phyloP scores from a whole-genome alignment of 345 rosid species.

The Salix purpurea region DNA sequence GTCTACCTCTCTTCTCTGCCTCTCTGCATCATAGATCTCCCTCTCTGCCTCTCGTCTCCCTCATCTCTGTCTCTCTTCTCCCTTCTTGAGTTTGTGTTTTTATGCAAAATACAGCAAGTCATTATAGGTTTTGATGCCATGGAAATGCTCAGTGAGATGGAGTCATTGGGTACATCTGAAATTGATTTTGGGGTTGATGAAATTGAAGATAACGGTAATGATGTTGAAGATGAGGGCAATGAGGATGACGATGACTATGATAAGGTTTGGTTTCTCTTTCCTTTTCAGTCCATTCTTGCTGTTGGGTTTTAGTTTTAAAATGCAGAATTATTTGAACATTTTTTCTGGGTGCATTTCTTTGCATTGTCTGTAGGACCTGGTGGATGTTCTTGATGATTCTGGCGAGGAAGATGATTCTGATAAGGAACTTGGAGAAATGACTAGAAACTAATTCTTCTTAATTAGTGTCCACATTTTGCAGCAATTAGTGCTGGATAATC shows the following conservation, averaged over 20 bases:
- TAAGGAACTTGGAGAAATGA: constrained; percentile 46
- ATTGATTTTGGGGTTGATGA: constrained; percentile 64
- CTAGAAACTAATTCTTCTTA: too few relatives aligned
- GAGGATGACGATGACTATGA: constrained; percentile 28
- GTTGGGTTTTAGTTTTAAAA: constrained; percentile 6
- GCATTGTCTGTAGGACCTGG: constrained; percentile 56
- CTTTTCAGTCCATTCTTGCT: constrained; percentile 5
- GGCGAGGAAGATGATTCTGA: constrained; percentile 54
- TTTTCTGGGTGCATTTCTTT: not conserved
- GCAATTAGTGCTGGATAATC: not conserved
- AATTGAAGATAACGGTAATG: constrained; percentile 56
- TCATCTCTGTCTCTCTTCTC: too few relatives aligned
- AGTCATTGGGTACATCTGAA: constrained; percentile 59
- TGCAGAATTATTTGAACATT: constrained; percentile 5
- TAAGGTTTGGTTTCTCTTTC: constrained; percentile 27
- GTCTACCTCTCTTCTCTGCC: too few relatives aligned
- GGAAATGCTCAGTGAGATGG: constrained; percentile 77
- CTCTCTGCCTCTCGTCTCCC: too few relatives aligned
- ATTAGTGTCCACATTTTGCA: not conserved
- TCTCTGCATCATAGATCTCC: too few relatives aligned
- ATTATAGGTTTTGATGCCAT: constrained; percentile 76
- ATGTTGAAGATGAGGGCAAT: constrained; percentile 45
- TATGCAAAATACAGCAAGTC: constrained; percentile 64
- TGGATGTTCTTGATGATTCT: constrained; percentile 52
- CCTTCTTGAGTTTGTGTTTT: constrained; percentile 9